These are phyloP conservation scores for Akanthomyces lecanii DNA, from an alignment of 2,329 filamentous ascomycete genomes.

Conservation along the genomic window DNA sequence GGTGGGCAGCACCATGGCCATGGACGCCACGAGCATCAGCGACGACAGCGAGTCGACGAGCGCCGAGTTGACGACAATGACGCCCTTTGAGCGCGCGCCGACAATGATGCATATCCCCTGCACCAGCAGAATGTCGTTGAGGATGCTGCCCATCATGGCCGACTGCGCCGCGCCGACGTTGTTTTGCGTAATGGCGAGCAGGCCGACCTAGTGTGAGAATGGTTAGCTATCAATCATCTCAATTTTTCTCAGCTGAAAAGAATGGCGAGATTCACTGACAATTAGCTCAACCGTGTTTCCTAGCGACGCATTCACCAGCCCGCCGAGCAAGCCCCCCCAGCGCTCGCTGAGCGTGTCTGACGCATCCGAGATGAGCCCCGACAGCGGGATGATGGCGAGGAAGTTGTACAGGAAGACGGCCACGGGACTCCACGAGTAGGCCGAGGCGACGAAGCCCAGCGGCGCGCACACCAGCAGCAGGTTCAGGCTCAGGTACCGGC, in stretches of 20 bases:
- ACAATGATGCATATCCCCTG: conserved; percentile 20
- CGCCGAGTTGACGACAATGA: conserved; percentile 19
- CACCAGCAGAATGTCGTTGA: conserved; percentile 20
- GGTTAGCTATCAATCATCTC: not conserved
- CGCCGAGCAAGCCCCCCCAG: conserved; percentile 18
- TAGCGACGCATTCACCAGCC: conserved; percentile 20
- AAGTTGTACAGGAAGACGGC: conserved; percentile 17
- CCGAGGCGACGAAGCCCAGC: conserved; percentile 16
- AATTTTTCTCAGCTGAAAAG: not conserved
- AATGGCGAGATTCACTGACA: not conserved
- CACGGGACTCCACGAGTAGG: conserved; percentile 12
- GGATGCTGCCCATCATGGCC: conserved; percentile 21
- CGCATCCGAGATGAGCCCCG: conserved; percentile 18
- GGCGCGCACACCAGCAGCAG: conserved; percentile 18
- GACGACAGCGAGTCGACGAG: conserved; percentile 20
- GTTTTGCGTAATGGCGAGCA: conserved; percentile 18
- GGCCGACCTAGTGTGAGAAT: conserved; percentile 13
- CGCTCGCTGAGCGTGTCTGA: conserved; percentile 18
- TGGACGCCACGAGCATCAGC: conserved; percentile 20
- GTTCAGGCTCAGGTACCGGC: not conserved
- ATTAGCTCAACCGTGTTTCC: conserved; percentile 21
- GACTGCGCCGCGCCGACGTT: conserved; percentile 19
- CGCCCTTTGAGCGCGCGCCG: conserved; percentile 19
- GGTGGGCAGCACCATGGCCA: conserved; percentile 20
- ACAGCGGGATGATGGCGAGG: conserved; percentile 20